A percentile compares a stretch with the other conserved stretches of the same genome.
phyloP scores from a whole-genome alignment of 2,329 filamentous ascomycete species.

The Calycina marina region DNA sequence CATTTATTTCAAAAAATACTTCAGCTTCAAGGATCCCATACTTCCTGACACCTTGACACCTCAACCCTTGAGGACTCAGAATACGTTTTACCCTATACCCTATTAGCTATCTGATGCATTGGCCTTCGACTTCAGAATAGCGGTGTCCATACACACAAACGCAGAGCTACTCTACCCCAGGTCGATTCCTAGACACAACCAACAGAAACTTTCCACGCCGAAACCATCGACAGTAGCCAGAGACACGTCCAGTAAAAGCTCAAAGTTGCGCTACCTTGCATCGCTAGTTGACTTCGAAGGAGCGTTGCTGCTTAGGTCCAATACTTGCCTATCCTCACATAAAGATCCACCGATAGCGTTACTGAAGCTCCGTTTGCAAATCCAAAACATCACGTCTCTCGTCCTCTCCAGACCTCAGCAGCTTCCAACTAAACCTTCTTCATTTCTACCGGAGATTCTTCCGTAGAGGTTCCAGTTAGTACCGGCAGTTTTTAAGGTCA shows the following conservation, averaged over 20 bases:
- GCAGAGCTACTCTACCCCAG: slow-evolving; percentile 23
- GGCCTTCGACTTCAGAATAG: slow-evolving; percentile 28
- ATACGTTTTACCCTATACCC: slow-evolving; percentile 5
- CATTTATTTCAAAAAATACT: slow-evolving; percentile 5
- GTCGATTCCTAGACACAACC: slow-evolving; percentile 32
- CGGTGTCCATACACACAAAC: slow-evolving; percentile 36
- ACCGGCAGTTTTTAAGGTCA: too few relatives aligned
- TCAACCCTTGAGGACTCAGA: slow-evolving; percentile 6
- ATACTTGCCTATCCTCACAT: slow-evolving; percentile 12
- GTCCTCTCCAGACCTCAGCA: too few relatives aligned
- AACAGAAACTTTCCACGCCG: slow-evolving; percentile 32
- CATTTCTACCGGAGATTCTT: too few relatives aligned
- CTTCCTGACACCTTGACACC: too few relatives aligned
- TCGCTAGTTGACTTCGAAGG: slow-evolving; percentile 14
- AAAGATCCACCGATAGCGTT: slow-evolving; percentile 13
- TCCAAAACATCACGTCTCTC: too few relatives aligned
- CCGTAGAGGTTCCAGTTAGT: too few relatives aligned
- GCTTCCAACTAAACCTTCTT: too few relatives aligned
- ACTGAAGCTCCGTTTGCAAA: slow-evolving; percentile 9
- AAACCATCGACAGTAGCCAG: slow-evolving; percentile 20
- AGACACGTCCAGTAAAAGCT: slow-evolving; percentile 14
- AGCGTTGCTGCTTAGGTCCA: slow-evolving; percentile 11
- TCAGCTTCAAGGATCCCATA: too few relatives aligned
- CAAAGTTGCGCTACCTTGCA: slow-evolving; percentile 15
- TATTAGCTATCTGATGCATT: slow-evolving; percentile 24